phyloP scores from a whole-genome alignment of 2,329 filamentous ascomycete genomes.

The Pyrenochaeta sp. region DNA sequence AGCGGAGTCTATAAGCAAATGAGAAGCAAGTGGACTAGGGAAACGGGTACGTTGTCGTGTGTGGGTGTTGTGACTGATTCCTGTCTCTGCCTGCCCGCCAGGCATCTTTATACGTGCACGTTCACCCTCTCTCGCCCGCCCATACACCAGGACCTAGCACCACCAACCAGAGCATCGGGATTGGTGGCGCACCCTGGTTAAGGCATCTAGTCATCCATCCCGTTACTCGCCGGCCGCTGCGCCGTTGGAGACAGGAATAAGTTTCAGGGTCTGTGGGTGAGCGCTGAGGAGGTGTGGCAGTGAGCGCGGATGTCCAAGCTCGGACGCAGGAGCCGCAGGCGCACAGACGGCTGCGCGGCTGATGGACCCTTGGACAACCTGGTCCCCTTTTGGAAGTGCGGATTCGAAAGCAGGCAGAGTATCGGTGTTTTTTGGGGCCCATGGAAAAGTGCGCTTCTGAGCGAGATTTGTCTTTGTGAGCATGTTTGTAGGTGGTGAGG shows the following conservation, averaged over 20 bases:
- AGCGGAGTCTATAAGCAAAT: constrained; percentile 14
- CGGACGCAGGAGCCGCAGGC: constrained; percentile 28
- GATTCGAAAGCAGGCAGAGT: not conserved
- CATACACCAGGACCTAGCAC: constrained; percentile 3
- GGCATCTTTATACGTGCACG: constrained; percentile 43
- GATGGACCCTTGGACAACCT: constrained; percentile 6
- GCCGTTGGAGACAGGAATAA: constrained; percentile 38
- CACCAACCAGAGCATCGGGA: constrained; percentile 24
- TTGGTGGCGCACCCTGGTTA: constrained; percentile 25
- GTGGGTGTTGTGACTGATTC: constrained; percentile 20
- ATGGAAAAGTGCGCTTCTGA: not conserved
- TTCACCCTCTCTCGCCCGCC: not conserved
- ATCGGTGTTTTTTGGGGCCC: not conserved
- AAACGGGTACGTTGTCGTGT: constrained; percentile 14
- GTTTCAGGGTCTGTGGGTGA: constrained; percentile 30
- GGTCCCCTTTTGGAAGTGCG: not conserved
- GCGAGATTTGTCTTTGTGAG: not conserved
- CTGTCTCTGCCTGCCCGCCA: constrained; percentile 32
- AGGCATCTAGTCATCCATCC: constrained; percentile 41
- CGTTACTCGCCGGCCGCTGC: constrained; percentile 29
- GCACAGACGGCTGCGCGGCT: constrained; percentile 18
- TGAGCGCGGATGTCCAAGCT: constrained; percentile 15
- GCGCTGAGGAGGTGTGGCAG: constrained; percentile 28
- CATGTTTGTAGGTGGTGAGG: not conserved
- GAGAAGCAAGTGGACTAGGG: constrained; percentile 16